Evolutionary conservation across 2,329 filamentous ascomycete genomes (phyloP), one percentile per base, ranked within the genome.

Genomic region (Cytospora chrysosperma): DNA sequence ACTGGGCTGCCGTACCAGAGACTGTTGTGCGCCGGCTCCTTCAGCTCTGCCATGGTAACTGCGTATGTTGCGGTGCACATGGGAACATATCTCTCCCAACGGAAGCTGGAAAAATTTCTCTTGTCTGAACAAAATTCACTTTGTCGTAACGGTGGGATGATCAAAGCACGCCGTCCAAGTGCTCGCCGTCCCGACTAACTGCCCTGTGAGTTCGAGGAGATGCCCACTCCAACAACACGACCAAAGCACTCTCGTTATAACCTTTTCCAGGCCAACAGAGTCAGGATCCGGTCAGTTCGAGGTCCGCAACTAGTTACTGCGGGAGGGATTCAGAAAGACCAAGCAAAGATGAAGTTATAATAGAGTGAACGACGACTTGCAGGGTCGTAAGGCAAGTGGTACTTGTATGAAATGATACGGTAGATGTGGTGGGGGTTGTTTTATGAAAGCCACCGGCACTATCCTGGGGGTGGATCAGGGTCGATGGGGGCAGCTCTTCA

Each of bases 31-130:
- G 80, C 75, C 72, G 82, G 77, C 75, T 87, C 84, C 80, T 85
- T 85, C 78, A 87, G 74, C 74, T 86, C 84, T 82, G 84, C 82
- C 84, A 87, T 86, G 74, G 80, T 84, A 73, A 82, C 81, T 78
- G 83, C 81, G 75, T 86, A 85, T 69, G 83, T 83, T 75, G 82
- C 82, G 78, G 83, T 83, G 79, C 84, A 85, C 82, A 86, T 86
- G 81, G 76, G 81, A 78, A 73, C 82, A 83, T 84, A 72, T 78
- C 79, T 72, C 65, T 69, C 67, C 66, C 61, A 66, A 61, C 55
- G 65, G 67, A 60, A 65, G 63, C 59, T 54, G 60, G 61, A 61
- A 10, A 26, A 19, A n/a, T n/a, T 61, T 49, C 34, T 51, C 40
- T 55, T 55, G 34, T 40, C 30, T 49, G 51, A 55, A 7, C 24